Percentiles rank a stretch among this genome's conserved stretches.
These are phyloP conservation scores for Penicillium expansum DNA, from an alignment of 2,329 filamentous ascomycete species.

Conservation along the genomic window DNA sequence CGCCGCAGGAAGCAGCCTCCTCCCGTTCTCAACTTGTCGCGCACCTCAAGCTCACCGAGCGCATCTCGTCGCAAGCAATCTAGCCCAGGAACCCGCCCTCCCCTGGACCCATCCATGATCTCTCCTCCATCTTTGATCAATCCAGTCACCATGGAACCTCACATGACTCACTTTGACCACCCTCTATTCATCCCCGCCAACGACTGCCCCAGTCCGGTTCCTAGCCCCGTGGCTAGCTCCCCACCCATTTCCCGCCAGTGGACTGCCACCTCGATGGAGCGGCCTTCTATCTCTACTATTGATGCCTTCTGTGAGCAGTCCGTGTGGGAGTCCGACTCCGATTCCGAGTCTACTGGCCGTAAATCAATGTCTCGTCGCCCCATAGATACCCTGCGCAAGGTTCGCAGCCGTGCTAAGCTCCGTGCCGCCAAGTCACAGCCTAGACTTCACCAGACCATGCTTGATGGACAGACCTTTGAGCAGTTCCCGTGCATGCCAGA, in stretches of 20 bases:
- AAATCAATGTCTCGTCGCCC: slow-evolving; percentile 38
- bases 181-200: slow-evolving; percentile 42
- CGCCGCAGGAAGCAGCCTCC: slow-evolving; percentile 34
- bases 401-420: slow-evolving; percentile 41
- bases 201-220: slow-evolving; percentile 37
- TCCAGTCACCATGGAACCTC: slow-evolving; percentile 40
- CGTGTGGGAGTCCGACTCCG: slow-evolving; percentile 43
- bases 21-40: slow-evolving; percentile 30
- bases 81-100: slow-evolving; percentile 25
- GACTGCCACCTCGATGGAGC: slow-evolving; percentile 30
- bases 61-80: slow-evolving; percentile 24
- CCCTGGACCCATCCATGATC: slow-evolving; percentile 40
- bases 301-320: slow-evolving; percentile 38
- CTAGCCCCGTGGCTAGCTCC: slow-evolving; percentile 32
- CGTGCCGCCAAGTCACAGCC: slow-evolving; percentile 39
- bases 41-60: slow-evolving; percentile 19
- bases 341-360: slow-evolving; percentile 34
- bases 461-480: slow-evolving; percentile 24
- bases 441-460: slow-evolving; percentile 29
- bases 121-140: slow-evolving; percentile 39
- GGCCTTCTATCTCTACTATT: slow-evolving; percentile 35
- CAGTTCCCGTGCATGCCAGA: slow-evolving; percentile 33
- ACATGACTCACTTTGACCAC: slow-evolving; percentile 40
- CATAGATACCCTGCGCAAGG: slow-evolving; percentile 41
- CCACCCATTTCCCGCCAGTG: slow-evolving; percentile 31